These are phyloP conservation scores for Leishmania arabica DNA, from an alignment of 208 protist species.

Conservation along the genomic window DNA sequence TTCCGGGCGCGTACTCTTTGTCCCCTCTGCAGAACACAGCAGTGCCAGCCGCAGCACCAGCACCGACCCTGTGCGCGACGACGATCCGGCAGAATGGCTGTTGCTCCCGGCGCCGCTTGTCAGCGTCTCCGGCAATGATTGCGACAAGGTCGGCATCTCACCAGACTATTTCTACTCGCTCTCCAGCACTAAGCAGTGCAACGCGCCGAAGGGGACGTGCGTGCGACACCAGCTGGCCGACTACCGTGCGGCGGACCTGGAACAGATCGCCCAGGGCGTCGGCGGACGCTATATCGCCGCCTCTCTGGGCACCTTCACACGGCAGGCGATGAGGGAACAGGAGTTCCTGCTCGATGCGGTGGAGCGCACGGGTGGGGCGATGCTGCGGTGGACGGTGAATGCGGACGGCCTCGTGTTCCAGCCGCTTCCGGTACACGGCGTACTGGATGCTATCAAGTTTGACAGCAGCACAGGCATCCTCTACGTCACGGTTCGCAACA, in stretches of 20 bases:
- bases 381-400: slow-evolving; percentile 46
- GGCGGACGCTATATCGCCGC: slow-evolving; percentile 47
- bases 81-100: slow-evolving; percentile 60
- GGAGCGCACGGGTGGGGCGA: slow-evolving; percentile 20
- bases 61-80: neutral
- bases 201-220: slow-evolving; percentile 39
- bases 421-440: slow-evolving; percentile 35
- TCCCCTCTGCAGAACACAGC: slow-evolving; percentile 22
- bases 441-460: slow-evolving; percentile 8
- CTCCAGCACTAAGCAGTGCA: slow-evolving; percentile 35
- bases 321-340: slow-evolving; percentile 6
- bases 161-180: slow-evolving; percentile 46
- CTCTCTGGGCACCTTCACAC: slow-evolving; percentile 36
- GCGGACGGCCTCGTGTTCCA: slow-evolving; percentile 49
- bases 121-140: slow-evolving; percentile 50
- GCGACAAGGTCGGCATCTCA: slow-evolving; percentile 69
- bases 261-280: slow-evolving; percentile 23
- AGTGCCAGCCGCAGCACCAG: too few species aligned
- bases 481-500: slow-evolving; percentile 16
- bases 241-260: slow-evolving; percentile 42
- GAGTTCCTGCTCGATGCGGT: slow-evolving; percentile 33
- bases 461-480: neutral
- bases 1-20: slow-evolving; percentile 46
- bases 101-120: slow-evolving; percentile 52
- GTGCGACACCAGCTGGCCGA: slow-evolving; percentile 67